phyloP scores from a whole-genome alignment of 208 protist species.

The Herpetomonas muscarum region DNA sequence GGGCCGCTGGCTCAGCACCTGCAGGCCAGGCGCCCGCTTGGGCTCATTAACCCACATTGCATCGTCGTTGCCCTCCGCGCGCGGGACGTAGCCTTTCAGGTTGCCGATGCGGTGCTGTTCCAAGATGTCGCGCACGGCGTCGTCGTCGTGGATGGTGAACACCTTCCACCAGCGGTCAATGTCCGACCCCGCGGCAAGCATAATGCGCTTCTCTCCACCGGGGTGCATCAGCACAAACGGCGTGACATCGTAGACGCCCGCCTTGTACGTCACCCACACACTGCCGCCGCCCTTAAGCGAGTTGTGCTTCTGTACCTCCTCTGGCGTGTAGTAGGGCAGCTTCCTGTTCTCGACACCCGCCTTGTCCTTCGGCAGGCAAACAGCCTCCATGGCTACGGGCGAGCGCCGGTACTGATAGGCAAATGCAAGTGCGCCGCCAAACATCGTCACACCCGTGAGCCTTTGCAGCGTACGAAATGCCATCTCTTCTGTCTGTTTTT shows the following conservation, averaged over 20 bases:
- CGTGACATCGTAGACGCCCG: constrained; percentile 79
- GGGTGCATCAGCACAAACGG: constrained; percentile 67
- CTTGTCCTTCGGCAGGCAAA: constrained; percentile 15
- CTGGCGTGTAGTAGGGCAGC: constrained; percentile 25
- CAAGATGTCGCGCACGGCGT: constrained; percentile 35
- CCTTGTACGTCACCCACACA: constrained; percentile 72
- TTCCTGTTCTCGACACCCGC: constrained; percentile 14
- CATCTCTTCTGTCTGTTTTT: too few species aligned
- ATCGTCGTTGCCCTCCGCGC: constrained; percentile 10
- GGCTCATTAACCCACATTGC: constrained; percentile 37
- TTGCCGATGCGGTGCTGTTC: constrained; percentile 34
- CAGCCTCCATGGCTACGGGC: background rate
- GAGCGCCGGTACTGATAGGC: too few species aligned
- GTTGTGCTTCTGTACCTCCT: constrained; percentile 26
- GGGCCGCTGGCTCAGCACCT: constrained; percentile 36
- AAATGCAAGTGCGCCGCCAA: too few species aligned
- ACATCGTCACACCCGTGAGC: too few species aligned
- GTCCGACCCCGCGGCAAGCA: constrained; percentile 57
- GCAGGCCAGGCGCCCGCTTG: constrained; percentile 23
- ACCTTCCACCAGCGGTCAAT: constrained; percentile 79
- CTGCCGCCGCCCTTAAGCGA: constrained; percentile 15
- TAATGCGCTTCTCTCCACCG: constrained; percentile 70
- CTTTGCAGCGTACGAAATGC: too few species aligned
- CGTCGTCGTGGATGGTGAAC: constrained; percentile 53
- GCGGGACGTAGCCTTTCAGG: constrained; percentile 27